A percentile compares a stretch with the other conserved stretches of the same genome.
These are phyloP conservation scores for Gynochthodes officinalis DNA, from an alignment of 257 asterid genomes.

Conservation along the genomic window DNA sequence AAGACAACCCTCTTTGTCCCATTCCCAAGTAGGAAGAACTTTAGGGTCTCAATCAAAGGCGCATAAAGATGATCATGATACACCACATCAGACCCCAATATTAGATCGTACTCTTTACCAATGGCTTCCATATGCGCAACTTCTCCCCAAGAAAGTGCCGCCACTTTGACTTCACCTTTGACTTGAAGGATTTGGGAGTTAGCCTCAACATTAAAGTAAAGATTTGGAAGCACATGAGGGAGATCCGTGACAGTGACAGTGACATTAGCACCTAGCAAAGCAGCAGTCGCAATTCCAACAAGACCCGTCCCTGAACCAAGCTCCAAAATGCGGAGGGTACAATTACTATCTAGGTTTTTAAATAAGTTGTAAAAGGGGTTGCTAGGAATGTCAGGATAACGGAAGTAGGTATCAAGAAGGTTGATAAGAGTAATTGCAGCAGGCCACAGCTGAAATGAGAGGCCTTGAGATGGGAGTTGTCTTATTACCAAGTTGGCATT, in stretches of 20 bases:
- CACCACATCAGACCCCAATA: conserved; percentile 87
- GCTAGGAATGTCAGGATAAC: conserved; percentile 4
- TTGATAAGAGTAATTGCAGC: conserved; percentile 68
- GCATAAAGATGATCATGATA: conserved; percentile 64
- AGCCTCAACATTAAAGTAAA: conserved; percentile 56
- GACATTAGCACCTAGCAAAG: conserved; percentile 62
- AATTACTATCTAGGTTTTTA: conserved; percentile 10
- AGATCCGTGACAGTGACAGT: conserved; percentile 86
- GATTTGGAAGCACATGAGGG: conserved; percentile 70
- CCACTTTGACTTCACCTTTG: conserved; percentile 39
- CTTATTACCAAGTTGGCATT: conserved; percentile 46
- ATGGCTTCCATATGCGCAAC: conserved; percentile 45
- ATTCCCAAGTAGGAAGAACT: conserved; percentile 36
- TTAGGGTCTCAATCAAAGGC: conserved; percentile 56
- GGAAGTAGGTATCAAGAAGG: conserved; percentile 53
- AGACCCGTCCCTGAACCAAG: conserved; percentile 96
- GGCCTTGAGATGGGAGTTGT: conserved; percentile 73
- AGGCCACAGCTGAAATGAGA: conserved; percentile 96
- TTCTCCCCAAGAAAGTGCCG: conserved; percentile 74
- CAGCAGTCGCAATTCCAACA: conserved; percentile 85
- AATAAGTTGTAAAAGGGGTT: conserved; percentile 30
- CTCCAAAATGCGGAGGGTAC: conserved; percentile 62
- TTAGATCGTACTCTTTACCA: conserved; percentile 56
- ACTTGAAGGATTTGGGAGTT: conserved; percentile 40
- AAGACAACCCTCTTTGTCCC: conserved; percentile 39